phyloP scores from a whole-genome alignment of 2,329 filamentous ascomycete species.

The Coleophoma cylindrospora region DNA sequence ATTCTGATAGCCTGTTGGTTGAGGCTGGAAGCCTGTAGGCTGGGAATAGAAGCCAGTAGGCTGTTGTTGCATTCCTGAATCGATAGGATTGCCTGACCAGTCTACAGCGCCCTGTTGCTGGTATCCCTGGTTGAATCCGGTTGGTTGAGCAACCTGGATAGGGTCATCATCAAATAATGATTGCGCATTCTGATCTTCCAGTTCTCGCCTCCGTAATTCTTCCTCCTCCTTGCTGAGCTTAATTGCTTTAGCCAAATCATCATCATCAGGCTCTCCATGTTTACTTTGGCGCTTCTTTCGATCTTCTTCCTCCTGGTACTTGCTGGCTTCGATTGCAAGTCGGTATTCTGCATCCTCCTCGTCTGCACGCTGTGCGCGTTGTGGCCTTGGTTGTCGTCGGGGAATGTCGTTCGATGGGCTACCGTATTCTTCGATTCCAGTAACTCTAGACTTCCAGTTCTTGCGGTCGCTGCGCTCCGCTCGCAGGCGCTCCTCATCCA shows the following conservation, averaged over 20 bases:
- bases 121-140: conserved; percentile 94
- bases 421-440: conserved; percentile 79
- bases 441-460: conserved; percentile 94
- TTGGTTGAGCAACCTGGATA: conserved; percentile 55
- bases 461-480: conserved; percentile 88
- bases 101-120: conserved; percentile 95
- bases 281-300: conserved; percentile 64
- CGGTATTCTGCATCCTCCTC: conserved; percentile 90
- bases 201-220: conserved; percentile 77
- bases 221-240: conserved; percentile 94
- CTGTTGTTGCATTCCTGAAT: conserved; percentile 72
- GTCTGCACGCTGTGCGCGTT: conserved; percentile 50
- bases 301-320: conserved; percentile 91
- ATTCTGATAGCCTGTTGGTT: conserved; percentile 63
- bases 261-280: conserved; percentile 57
- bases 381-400: conserved; percentile 40
- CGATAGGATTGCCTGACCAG: conserved; percentile 94
- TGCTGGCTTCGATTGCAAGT: conserved; percentile 90
- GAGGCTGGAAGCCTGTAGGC: conserved; percentile 20
- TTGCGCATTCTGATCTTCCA: conserved; percentile 80
- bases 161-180: conserved; percentile 84
- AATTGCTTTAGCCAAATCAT: conserved; percentile 91
- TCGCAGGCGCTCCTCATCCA: conserved; percentile 89
- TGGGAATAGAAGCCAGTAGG: conserved; percentile 69
- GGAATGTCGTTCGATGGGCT: conserved; percentile 36